Evolutionary conservation across 768 basidiomycete genomes (phyloP), one percentile per base, ranked within the genome.

Genomic region (Agaricus bisporus): DNA sequence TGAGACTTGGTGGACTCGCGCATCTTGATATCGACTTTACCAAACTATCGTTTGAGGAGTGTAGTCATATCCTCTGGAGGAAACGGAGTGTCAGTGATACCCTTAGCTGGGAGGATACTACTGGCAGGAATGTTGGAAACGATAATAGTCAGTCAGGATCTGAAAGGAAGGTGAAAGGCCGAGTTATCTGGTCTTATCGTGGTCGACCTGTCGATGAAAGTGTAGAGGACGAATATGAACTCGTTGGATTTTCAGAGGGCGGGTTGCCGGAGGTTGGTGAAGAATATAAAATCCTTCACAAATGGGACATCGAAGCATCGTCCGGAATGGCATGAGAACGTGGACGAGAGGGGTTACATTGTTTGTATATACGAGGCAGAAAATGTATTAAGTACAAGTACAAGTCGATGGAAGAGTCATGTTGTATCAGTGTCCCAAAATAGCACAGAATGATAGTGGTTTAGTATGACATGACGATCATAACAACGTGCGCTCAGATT

Each of bases 11-110:
- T 35, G 63, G 62, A 41, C 67, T 79, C 48, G 66, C 67, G n/a
- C 77, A 77, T 52, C 46, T 76, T 6, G 68, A 61, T 41, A 59
- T 77, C 32, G 66, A 75, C 51, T 76, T 76, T 55, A 58, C 57
- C 3, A 52, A 58, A n/a, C 60, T 73, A 25, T 26, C 44, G 29
- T 54, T 54, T 22, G 45, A 54, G 38, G 45, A 54, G 38, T 54
- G 52, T 22, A 14, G 18, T 39, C 44, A 37, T 5, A 32, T 54
- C 28, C 28, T 17, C 14, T 54, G 52, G 52, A 46, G 45, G 37
- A 54, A 54, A 25, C 6, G 32, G 11, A 22, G 14, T 36, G 20
- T 8, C 26, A 20, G 18, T 37, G 18, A 17, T n/a, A 4, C 5
- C 11, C 2, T 15, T 2, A 18, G 25, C 48, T n/a, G 25, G 36